These are phyloP conservation scores for Fusarium sp. DNA, from an alignment of 2,329 filamentous ascomycete genomes.

Conservation along the genomic window DNA sequence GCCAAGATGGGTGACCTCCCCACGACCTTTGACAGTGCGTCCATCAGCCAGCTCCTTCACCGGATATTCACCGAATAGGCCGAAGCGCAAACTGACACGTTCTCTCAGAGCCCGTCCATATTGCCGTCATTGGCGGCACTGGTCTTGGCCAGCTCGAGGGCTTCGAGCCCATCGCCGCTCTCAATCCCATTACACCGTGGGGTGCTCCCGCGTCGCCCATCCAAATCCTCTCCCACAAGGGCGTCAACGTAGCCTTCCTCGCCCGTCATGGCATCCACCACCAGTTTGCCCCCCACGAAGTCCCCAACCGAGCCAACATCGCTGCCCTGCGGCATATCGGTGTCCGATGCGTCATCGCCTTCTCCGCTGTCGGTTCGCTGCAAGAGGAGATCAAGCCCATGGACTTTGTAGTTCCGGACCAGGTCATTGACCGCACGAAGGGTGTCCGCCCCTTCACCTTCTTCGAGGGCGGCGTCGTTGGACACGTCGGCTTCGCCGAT, in stretches of 20 bases:
- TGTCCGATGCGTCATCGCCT: constrained; percentile 89
- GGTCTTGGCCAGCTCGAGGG: constrained; percentile 86
- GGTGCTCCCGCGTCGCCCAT: constrained; percentile 78
- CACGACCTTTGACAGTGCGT: constrained; percentile 65
- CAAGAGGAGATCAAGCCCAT: constrained; percentile 92
- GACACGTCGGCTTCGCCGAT: constrained; percentile 94
- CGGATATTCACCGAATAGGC: not conserved
- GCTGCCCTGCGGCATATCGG: constrained; percentile 93
- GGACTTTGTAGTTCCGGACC: constrained; percentile 96
- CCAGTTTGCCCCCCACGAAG: constrained; percentile 89
- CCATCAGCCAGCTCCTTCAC: not conserved
- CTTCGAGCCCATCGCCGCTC: constrained; percentile 81
- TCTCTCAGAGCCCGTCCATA: constrained; percentile 70
- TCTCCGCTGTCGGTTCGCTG: constrained; percentile 91
- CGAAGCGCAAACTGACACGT: constrained; percentile 23
- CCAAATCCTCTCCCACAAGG: constrained; percentile 85
- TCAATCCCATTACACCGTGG: constrained; percentile 87
- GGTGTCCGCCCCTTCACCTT: constrained; percentile 94
- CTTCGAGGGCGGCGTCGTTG: constrained; percentile 90
- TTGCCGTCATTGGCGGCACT: constrained; percentile 92
- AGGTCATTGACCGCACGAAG: constrained; percentile 97
- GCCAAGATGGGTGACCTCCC: constrained; percentile 62
- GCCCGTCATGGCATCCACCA: constrained; percentile 91
- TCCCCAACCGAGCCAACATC: constrained; percentile 95
- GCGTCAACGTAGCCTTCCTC: constrained; percentile 86